Conservation (phyloP, 1,139 yeast species). For the Yamadazyma mexicana region DNA sequence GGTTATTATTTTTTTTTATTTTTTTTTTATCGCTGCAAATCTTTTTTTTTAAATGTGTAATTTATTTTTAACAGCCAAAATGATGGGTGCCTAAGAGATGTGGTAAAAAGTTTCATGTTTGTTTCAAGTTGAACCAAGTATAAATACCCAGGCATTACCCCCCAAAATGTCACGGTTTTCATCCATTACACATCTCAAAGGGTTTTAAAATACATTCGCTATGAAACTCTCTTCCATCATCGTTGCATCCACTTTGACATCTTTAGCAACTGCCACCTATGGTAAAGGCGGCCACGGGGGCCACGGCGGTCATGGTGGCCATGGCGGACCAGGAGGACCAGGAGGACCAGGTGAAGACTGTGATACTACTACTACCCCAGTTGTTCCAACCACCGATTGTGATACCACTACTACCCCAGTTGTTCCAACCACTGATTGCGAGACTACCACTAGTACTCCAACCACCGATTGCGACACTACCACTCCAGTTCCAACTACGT, state of each 20-base stretch:
- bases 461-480: slow-evolving; percentile 20
- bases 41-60: neutral
- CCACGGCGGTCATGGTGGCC: slow-evolving; percentile 5
- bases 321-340: slow-evolving; percentile 3
- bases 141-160: neutral
- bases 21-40: neutral
- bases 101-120: slow-evolving; percentile 1
- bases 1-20: neutral
- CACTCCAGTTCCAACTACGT: slow-evolving; percentile 13
- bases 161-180: neutral
- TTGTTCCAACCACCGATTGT: neutral
- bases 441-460: too few species aligned
- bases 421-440: slow-evolving; percentile 7
- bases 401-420: slow-evolving; percentile 4
- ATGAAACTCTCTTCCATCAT: slow-evolving; percentile 12
- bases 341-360: slow-evolving; percentile 6
- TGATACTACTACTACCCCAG: slow-evolving; percentile 3
- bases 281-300: neutral
- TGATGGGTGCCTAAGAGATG: neutral
- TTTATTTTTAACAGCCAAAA: slow-evolving; percentile 1
- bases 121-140: neutral
- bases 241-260: slow-evolving; percentile 10
- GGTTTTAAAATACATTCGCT: neutral
- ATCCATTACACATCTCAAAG: neutral
- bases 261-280: slow-evolving; percentile 11